Conservation (phyloP, 1,139 yeast genomes). For the Nakaseomyces nivariensis region DNA sequence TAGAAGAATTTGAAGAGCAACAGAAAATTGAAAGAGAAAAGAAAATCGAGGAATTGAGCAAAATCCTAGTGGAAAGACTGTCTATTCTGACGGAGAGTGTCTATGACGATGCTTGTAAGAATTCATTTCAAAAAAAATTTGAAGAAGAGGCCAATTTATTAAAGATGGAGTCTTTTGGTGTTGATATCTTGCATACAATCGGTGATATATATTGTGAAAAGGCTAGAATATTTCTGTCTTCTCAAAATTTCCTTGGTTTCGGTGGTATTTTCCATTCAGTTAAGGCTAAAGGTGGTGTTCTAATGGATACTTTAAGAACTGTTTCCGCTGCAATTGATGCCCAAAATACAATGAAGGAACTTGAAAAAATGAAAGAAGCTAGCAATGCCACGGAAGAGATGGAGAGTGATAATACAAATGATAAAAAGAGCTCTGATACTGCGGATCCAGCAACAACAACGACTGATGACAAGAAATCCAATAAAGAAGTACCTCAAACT, state of each 20-base stretch:
- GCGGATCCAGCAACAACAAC: constrained; percentile 2
- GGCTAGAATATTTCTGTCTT: constrained; percentile 46
- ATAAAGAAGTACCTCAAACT: not conserved
- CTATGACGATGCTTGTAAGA: constrained; percentile 56
- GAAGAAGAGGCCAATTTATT: constrained; percentile 77
- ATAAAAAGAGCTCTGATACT: constrained; percentile 25
- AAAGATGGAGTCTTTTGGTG: constrained; percentile 90
- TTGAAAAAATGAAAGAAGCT: constrained; percentile 59
- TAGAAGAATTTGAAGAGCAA: constrained; percentile 72
- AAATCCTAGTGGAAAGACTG: constrained; percentile 54
- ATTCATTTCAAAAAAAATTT: constrained; percentile 61
- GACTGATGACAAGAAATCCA: not conserved
- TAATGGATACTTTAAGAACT: constrained; percentile 78
- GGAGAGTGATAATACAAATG: constrained; percentile 38
- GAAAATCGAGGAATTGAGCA: constrained; percentile 54
- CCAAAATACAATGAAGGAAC: constrained; percentile 75
- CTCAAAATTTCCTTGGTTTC: constrained; percentile 69
- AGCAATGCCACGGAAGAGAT: constrained; percentile 32
- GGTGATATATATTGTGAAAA: constrained; percentile 71
- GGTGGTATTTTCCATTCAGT: constrained; percentile 77
- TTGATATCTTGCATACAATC: constrained; percentile 78
- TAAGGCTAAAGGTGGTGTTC: constrained; percentile 77
- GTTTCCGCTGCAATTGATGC: constrained; percentile 86
- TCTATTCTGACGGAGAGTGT: constrained; percentile 80
- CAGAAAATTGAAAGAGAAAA: constrained; percentile 60